Base-by-base conservation (phyloP, 345 rosid genomes). In the Acer negundo region DNA sequence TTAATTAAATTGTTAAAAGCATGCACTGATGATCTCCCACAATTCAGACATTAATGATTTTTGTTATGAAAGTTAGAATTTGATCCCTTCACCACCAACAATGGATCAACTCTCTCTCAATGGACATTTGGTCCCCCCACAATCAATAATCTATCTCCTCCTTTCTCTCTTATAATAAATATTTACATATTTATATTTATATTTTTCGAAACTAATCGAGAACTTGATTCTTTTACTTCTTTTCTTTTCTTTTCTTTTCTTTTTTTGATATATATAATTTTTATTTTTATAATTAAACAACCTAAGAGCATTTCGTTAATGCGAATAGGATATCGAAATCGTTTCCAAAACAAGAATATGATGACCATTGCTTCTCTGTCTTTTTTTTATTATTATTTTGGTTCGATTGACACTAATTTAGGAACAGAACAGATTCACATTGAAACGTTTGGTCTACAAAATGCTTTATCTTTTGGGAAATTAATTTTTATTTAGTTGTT, bases 61-160 rank as follows among this genome's bases (percentile, higher is more conserved):
- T 40, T 72, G 73, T 42, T 78, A 28, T 35, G 84, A 73, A 78
- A 78, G 63, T 59, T 59, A 59, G 82, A 83, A 85, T 77, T 67
- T 31, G 80, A 84, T 85, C 85, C 87, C 87, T 75, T 84, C 65
- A 59, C n/a, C 28, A 64, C 62, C 79, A 72, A 82, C 77, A 79
- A 6, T 65, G 44, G 26, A n/a, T 59, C 63, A 59, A 59, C 63
- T 46, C 74, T 53, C 69, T 70, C 24, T 35, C 53, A 75, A 71
- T 83, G 88, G 87, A 66, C 40, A 62, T 71, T 77, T 79, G 87
- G 87, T 79, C 83, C 87, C 86, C 82, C 76, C 24, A 59, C 63
- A 59, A 19, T 10, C 10, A 20, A 20, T 19, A 20, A 20, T 19
- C 55, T 15, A 3, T 4, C 58, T 6, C n/a, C 58, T 53, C 73